Evolutionary conservation across 495 filamentous ascomycete species (phyloP).

Genomic region (Talaromyces stipitatus): DNA sequence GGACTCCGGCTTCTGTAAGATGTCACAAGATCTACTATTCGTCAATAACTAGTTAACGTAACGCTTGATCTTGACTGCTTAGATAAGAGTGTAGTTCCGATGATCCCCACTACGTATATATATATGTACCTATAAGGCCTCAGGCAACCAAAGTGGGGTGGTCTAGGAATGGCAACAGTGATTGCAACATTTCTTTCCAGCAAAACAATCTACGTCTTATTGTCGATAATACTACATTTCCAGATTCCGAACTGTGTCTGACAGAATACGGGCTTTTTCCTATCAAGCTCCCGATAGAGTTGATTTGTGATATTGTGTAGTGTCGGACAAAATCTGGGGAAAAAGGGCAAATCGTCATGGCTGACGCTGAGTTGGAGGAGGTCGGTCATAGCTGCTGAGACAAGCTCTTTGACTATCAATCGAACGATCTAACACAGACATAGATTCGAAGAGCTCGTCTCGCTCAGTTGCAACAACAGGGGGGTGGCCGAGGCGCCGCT

Average conservation of each 20-base stretch:
- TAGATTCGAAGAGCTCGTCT: conserved; percentile 86
- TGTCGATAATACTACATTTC: too few relatives aligned
- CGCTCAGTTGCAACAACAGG: conserved; percentile 78
- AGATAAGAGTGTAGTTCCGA: too few relatives aligned
- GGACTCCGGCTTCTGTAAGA: too few relatives aligned
- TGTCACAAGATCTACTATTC: too few relatives aligned
- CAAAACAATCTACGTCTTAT: neutral
- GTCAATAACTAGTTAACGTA: too few relatives aligned
- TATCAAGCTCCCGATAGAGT: too few relatives aligned
- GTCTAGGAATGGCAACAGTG: neutral
- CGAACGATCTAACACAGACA: neutral
- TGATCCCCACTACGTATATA: neutral
- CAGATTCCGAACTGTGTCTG: too few relatives aligned
- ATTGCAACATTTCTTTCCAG: neutral
- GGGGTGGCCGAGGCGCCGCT: conserved; percentile 16
- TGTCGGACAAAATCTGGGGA: neutral
- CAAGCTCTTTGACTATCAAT: neutral
- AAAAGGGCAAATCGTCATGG: conserved; percentile 43
- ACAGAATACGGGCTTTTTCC: too few relatives aligned
- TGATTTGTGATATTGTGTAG: too few relatives aligned
- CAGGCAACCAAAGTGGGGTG: conserved; percentile 8
- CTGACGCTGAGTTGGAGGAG: conserved; percentile 80
- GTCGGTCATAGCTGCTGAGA: conserved; percentile 28
- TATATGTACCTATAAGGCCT: neutral
- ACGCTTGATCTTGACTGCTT: too few relatives aligned